These are phyloP conservation scores for Talaromyces rugulosus DNA, from an alignment of 2,329 filamentous ascomycete species.

Conservation along the genomic window DNA sequence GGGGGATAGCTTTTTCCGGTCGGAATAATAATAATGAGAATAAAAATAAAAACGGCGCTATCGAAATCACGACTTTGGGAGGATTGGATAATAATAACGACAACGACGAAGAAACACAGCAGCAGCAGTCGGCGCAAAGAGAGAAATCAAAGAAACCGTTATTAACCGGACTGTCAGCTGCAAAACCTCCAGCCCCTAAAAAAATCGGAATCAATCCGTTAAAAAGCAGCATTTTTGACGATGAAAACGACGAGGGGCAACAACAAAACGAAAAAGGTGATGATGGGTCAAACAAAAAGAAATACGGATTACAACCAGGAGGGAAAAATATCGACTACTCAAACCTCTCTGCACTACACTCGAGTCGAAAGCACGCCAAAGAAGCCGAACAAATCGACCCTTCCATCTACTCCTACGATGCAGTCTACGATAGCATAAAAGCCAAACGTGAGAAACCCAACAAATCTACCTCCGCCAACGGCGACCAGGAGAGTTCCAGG, in stretches of 20 bases:
- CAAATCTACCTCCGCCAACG: constrained; percentile 17
- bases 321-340: constrained; percentile 28
- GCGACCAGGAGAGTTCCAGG: constrained; percentile 41
- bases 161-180: constrained; percentile 22
- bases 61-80: constrained; percentile 37
- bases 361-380: constrained; percentile 41
- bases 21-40: constrained; percentile 13
- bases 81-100: constrained; percentile 24
- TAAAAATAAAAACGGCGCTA: constrained; percentile 10
- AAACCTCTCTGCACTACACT: constrained; percentile 45
- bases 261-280: constrained; percentile 14
- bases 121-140: background rate
- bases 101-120: constrained; percentile 5
- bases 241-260: constrained; percentile 31
- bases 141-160: constrained; percentile 15
- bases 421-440: constrained; percentile 47
- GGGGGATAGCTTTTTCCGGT: background rate
- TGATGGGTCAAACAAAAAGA: constrained; percentile 1
- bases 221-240: constrained; percentile 33
- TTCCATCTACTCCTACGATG: constrained; percentile 48
- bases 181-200: constrained; percentile 27
- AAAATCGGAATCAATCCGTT: constrained; percentile 30
- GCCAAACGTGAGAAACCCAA: constrained; percentile 29
- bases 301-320: constrained; percentile 9
- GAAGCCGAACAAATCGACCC: constrained; percentile 43